Conservation (phyloP, 2,329 filamentous ascomycete genomes). For the Bipolaris sorokiniana region DNA sequence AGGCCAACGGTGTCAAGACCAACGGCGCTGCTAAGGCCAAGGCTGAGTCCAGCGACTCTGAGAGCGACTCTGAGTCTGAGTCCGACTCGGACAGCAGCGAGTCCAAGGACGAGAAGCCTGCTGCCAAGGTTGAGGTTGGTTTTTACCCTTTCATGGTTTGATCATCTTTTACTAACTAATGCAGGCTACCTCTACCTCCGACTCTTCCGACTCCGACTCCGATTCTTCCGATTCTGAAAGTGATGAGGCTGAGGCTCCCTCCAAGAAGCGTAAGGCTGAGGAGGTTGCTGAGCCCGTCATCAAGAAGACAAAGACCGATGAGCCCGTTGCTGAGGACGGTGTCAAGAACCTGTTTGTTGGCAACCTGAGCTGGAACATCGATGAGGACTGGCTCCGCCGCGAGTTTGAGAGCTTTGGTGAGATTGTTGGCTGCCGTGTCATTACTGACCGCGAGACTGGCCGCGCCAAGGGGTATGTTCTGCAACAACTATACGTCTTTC, state of each 20-base stretch:
- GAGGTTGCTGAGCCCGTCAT: slow-evolving; percentile 57
- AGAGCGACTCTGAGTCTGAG: slow-evolving; percentile 32
- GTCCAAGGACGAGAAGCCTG: slow-evolving; percentile 38
- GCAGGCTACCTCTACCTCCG: slow-evolving; percentile 30
- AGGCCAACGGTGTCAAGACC: slow-evolving; percentile 42
- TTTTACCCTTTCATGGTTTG: neutral
- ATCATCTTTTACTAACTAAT: slow-evolving; percentile 21
- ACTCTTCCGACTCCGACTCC: slow-evolving; percentile 40
- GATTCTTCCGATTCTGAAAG: slow-evolving; percentile 40
- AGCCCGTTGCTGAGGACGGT: slow-evolving; percentile 52
- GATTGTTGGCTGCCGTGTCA: slow-evolving; percentile 75
- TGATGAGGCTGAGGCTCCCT: slow-evolving; percentile 49
- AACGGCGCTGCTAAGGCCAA: slow-evolving; percentile 45
- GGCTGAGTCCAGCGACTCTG: slow-evolving; percentile 47
- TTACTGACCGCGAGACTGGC: slow-evolving; percentile 80
- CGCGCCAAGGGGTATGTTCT: slow-evolving; percentile 76
- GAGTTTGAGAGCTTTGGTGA: slow-evolving; percentile 83
- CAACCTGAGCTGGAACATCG: slow-evolving; percentile 88
- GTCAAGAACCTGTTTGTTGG: slow-evolving; percentile 82
- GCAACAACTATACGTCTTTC: neutral
- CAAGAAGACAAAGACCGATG: slow-evolving; percentile 73
- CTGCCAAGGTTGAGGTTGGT: slow-evolving; percentile 45
- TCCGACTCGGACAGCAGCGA: slow-evolving; percentile 29
- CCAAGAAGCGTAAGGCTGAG: slow-evolving; percentile 73
- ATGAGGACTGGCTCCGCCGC: slow-evolving; percentile 79